Base-by-base conservation (phyloP, 306 rosid genomes). In the Oxytropis ochrocephala region DNA sequence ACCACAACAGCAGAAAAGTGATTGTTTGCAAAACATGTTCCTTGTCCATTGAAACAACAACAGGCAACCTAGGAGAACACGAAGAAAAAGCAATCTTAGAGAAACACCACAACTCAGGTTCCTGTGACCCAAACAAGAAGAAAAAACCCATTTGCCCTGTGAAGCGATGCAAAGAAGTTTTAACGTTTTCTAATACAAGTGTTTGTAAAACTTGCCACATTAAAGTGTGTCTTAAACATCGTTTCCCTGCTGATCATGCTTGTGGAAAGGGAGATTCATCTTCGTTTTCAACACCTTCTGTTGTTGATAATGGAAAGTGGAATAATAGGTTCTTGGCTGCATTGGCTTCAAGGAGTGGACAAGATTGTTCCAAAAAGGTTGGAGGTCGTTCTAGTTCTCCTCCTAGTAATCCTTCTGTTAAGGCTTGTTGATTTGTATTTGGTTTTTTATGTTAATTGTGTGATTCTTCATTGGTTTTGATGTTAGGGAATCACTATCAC, bases 171-270 rank as follows among this genome's bases (percentile, higher is more conserved):
- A 89, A 80, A 84, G 87, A 83, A 67, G 46, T 81, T 50, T 46
- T 94, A 68, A 88, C 99, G 0, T 94, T 94, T 75, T 88, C 99
- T 0, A 94, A 91, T 57, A 46, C 82, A 4, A 84, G 86, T 52
- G 78, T 78, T 0, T 90, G 99, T 77, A 91, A 91, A 67, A 84
- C 81, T 13, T 94, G 99, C 77, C 75, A 79, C 6, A 1, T 82
- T 19, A 94, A 85, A 77, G 91, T 94, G 46, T 91, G 97, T 65
- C 89, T 94, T 75, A 87, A 77, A 75, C 99, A 91, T 64, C 90
- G 96, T 2, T 91, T 94, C 55, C 84, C 97, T 14, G 92, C 88
- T 2, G 97, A 90, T 27, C 99, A 94, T 55, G 79, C 75, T 21
- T 94, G 97, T 70, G 10, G 55, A 7, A 53, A 48, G 51, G 56